phyloP scores from a whole-genome alignment of 345 rosid species.

The Hirschfeldia incana region DNA sequence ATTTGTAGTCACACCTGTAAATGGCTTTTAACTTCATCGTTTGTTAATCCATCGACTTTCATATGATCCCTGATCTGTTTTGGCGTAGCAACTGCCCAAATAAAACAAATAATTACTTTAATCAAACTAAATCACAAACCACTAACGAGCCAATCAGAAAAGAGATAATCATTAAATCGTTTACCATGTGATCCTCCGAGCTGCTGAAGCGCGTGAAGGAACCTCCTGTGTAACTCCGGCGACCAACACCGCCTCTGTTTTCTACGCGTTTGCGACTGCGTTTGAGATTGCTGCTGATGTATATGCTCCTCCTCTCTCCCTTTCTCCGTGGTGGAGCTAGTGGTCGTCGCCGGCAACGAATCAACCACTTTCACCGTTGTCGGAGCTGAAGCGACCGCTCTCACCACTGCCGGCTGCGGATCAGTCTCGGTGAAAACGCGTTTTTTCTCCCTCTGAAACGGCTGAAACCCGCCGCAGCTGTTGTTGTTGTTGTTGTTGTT shows the following conservation, averaged over 20 bases:
- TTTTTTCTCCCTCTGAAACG: slow-evolving; percentile 59
- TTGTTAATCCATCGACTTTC: slow-evolving; percentile 95
- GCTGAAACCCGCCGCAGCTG: slow-evolving; percentile 75
- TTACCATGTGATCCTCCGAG: slow-evolving; percentile 93
- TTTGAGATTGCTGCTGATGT: neutral
- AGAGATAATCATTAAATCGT: neutral
- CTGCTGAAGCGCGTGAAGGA: slow-evolving; percentile 82
- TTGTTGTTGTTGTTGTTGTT: slow-evolving; percentile 16
- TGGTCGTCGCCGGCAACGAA: slow-evolving; percentile 50
- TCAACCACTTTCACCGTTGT: neutral
- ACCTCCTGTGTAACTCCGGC: slow-evolving; percentile 85
- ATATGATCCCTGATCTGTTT: slow-evolving; percentile 93
- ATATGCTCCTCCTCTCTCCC: slow-evolving; percentile 13
- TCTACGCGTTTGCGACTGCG: slow-evolving; percentile 43
- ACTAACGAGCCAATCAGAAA: slow-evolving; percentile 21
- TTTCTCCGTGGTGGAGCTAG: slow-evolving; percentile 44
- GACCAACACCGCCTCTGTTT: slow-evolving; percentile 96
- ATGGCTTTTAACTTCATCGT: slow-evolving; percentile 99
- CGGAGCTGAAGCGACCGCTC: slow-evolving; percentile 18
- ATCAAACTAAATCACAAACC: neutral
- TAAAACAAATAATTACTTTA: neutral
- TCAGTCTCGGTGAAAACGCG: slow-evolving; percentile 34
- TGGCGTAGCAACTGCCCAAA: slow-evolving; percentile 75
- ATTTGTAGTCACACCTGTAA: slow-evolving; percentile 63
- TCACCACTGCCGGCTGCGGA: slow-evolving; percentile 33